Percentiles rank a stretch among this genome's conserved stretches.
phyloP scores from a whole-genome alignment of 768 basidiomycete genomes.

The Kwoniella sp. region DNA sequence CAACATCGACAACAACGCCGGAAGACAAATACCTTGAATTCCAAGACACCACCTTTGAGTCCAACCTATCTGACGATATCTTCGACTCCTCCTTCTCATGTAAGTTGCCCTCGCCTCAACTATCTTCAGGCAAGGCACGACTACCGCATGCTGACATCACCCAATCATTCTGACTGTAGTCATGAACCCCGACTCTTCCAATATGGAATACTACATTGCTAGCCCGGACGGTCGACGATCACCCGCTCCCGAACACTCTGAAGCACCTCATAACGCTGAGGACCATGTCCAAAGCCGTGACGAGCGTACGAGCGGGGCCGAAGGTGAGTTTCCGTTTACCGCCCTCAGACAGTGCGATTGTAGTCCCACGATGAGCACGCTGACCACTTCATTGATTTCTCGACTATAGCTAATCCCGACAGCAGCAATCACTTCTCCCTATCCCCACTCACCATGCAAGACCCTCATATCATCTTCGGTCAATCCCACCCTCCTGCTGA shows the following conservation, averaged over 20 bases:
- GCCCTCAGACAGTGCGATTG: too few relatives aligned
- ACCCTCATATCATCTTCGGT: constrained; percentile 13
- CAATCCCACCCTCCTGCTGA: neutral
- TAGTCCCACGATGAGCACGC: too few relatives aligned
- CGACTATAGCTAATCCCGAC: neutral
- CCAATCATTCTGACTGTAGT: neutral
- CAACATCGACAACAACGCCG: neutral
- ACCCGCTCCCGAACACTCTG: constrained; percentile 1
- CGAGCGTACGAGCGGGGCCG: neutral
- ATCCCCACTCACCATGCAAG: constrained; percentile 13
- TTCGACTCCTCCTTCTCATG: constrained; percentile 24
- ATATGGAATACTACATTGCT: constrained; percentile 22
- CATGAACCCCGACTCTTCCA: constrained; percentile 10
- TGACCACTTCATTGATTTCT: too few relatives aligned
- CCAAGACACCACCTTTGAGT: constrained; percentile 5
- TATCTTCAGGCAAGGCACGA: neutral
- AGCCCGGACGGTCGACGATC: constrained; percentile 11
- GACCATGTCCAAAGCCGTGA: constrained; percentile 8
- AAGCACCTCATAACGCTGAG: neutral
- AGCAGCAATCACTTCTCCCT: constrained; percentile 8
- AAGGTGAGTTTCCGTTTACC: neutral
- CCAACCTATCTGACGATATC: constrained; percentile 21
- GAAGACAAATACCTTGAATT: constrained; percentile 5
- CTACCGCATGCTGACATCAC: neutral
- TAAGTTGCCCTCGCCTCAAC: neutral